Evolutionary conservation across 768 basidiomycete genomes (phyloP).

Genomic region (Suillus brevipes): DNA sequence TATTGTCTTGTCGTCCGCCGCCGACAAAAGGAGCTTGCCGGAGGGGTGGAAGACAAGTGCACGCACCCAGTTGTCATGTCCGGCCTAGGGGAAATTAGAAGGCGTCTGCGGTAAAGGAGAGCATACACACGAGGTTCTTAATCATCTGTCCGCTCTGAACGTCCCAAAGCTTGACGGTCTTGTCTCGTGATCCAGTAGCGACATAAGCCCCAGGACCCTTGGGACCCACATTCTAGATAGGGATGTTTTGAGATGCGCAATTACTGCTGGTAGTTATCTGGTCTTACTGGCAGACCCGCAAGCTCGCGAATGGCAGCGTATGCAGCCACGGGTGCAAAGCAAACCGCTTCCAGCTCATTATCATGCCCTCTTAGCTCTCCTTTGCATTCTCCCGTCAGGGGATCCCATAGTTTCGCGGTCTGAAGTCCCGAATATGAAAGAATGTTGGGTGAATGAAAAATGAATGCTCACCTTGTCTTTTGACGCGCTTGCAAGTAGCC

Average conservation of each 20-base stretch:
- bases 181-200: constrained; percentile 86
- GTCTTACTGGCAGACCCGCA: constrained; percentile 64
- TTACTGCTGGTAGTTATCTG: constrained; percentile 9
- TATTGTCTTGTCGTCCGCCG: constrained; percentile 89
- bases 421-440: constrained; percentile 28
- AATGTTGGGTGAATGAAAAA: not conserved
- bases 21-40: constrained; percentile 88
- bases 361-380: constrained; percentile 86
- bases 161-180: constrained; percentile 92
- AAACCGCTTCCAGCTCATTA: constrained; percentile 79
- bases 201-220: constrained; percentile 61
- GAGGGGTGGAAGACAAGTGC: constrained; percentile 87
- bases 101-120: constrained; percentile 4
- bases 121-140: constrained; percentile 61
- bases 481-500: constrained; percentile 75
- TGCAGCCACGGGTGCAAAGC: constrained; percentile 76
- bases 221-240: constrained; percentile 48
- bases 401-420: constrained; percentile 81
- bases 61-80: constrained; percentile 91
- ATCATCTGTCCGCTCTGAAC: constrained; percentile 78
- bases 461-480: constrained; percentile 74
- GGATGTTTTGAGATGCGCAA: not conserved
- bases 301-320: constrained; percentile 78
- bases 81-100: constrained; percentile 44
- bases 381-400: constrained; percentile 72